phyloP scores from a whole-genome alignment of 768 basidiomycete genomes.

The Tulasnella sp. region DNA sequence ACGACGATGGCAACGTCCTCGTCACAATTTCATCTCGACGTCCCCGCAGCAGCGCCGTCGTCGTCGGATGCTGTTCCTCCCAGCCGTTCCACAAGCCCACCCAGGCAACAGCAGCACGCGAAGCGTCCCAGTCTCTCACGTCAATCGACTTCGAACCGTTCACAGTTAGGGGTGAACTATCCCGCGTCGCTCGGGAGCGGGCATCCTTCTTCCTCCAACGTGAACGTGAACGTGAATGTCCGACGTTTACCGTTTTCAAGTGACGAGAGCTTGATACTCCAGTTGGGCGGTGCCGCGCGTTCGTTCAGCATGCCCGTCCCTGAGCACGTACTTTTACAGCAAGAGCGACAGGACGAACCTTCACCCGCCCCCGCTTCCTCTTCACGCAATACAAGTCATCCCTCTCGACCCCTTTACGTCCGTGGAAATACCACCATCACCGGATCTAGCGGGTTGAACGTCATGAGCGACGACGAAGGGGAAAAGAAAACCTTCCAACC shows the following conservation, averaged over 20 bases:
- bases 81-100: not conserved
- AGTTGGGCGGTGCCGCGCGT: not conserved
- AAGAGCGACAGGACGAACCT: not conserved
- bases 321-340: not conserved
- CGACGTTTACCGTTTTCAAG: not conserved
- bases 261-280: not conserved
- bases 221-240: not conserved
- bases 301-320: slow-evolving; percentile 5
- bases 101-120: not conserved
- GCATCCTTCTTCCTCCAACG: not conserved
- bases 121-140: not conserved
- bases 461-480: slow-evolving; percentile 9
- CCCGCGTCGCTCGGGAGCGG: not conserved
- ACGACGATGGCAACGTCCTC: not conserved
- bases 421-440: not conserved
- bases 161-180: not conserved
- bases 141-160: not conserved
- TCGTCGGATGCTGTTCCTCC: not conserved
- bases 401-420: not conserved
- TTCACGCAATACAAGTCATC: not conserved
- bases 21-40: not conserved
- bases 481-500: slow-evolving; percentile 6
- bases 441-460: not conserved
- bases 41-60: not conserved
- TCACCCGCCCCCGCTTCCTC: not conserved